phyloP scores from a whole-genome alignment of 2,329 filamentous ascomycete genomes.

The Fonsecaea multimorphosa region DNA sequence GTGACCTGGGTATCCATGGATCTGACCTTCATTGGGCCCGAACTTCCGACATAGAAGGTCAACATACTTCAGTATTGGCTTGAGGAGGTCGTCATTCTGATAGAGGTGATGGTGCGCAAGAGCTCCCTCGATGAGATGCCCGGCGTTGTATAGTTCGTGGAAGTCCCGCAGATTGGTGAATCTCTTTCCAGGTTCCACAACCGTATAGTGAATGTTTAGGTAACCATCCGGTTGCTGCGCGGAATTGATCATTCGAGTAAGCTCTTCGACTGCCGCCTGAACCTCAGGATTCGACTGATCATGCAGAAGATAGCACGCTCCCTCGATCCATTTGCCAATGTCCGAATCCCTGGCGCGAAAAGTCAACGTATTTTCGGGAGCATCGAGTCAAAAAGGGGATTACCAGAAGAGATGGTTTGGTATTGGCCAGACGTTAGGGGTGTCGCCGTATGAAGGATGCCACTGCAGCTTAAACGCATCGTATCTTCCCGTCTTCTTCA shows the following conservation, averaged over 20 bases:
- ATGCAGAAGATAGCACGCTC: constrained; percentile 63
- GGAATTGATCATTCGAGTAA: constrained; percentile 63
- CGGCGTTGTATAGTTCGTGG: constrained; percentile 68
- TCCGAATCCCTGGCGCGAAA: constrained; percentile 52
- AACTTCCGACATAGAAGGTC: neutral
- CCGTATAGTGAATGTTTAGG: constrained; percentile 66
- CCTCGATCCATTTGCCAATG: constrained; percentile 68
- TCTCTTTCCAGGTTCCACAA: constrained; percentile 50
- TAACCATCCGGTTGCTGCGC: constrained; percentile 68
- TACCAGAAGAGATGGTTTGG: constrained; percentile 65
- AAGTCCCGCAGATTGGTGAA: constrained; percentile 66
- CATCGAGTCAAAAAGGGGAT: neutral
- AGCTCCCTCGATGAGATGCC: constrained; percentile 67
- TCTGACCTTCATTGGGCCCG: constrained; percentile 52
- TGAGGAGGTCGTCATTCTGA: constrained; percentile 48
- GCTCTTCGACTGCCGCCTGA: constrained; percentile 59
- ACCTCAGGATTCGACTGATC: constrained; percentile 54
- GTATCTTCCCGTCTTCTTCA: constrained; percentile 62
- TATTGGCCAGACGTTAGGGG: constrained; percentile 60
- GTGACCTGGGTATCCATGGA: constrained; percentile 64
- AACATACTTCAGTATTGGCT: neutral
- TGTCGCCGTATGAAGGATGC: constrained; percentile 61
- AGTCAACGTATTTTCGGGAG: no score
- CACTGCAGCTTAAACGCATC: constrained; percentile 65
- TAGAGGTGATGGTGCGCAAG: constrained; percentile 65